Conservation (phyloP, 2,329 filamentous ascomycete species). For the Colletotrichum lindemuthianum region DNA sequence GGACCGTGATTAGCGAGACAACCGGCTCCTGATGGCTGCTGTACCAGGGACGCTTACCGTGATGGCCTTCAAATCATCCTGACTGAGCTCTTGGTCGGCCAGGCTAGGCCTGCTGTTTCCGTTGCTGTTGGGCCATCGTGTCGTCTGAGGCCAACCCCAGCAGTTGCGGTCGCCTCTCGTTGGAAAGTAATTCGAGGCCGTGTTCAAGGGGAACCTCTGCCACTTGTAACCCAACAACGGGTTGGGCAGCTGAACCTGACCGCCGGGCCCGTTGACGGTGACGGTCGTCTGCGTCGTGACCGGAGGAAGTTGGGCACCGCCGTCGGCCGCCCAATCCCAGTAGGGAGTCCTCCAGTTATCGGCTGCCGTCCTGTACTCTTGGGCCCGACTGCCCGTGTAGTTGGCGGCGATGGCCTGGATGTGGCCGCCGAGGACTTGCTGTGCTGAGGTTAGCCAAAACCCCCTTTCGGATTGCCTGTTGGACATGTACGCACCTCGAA, state of each 20-base stretch:
- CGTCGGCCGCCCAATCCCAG: slow-evolving; percentile 63
- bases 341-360: slow-evolving; percentile 58
- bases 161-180: slow-evolving; percentile 8
- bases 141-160: slow-evolving; percentile 6
- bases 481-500: slow-evolving; percentile 60
- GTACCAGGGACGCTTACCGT: background rate
- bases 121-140: slow-evolving; percentile 2
- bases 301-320: slow-evolving; percentile 50
- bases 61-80: slow-evolving; percentile 10
- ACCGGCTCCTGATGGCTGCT: background rate
- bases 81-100: slow-evolving; percentile 10
- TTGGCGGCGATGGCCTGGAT: slow-evolving; percentile 56
- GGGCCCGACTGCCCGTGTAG: slow-evolving; percentile 50
- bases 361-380: slow-evolving; percentile 55
- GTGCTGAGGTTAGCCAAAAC: slow-evolving; percentile 39
- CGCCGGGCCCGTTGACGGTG: slow-evolving; percentile 46
- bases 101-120: slow-evolving; percentile 15
- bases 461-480: background rate
- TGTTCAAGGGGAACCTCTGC: slow-evolving; percentile 36
- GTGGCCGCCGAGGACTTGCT: slow-evolving; percentile 61
- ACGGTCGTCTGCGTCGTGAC: slow-evolving; percentile 49
- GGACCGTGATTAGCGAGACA: background rate
- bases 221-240: slow-evolving; percentile 16
- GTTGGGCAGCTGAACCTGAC: slow-evolving; percentile 33
- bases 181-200: slow-evolving; percentile 15